Evolutionary conservation across 352 stramenopile species (phyloP).

Genomic region (Globisporangium recalcitrans): DNA sequence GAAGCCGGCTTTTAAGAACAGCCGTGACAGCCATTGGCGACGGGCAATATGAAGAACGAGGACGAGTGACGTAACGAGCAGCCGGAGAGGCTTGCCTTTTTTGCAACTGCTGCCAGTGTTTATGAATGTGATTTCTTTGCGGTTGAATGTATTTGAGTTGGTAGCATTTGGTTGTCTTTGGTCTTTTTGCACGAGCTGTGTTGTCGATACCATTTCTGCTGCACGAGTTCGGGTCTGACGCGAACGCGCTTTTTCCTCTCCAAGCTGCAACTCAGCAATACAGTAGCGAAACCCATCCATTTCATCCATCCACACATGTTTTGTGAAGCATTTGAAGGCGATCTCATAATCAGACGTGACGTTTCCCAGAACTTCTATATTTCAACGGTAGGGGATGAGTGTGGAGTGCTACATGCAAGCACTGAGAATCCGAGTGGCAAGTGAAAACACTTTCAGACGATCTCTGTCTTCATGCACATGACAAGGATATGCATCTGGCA

Average conservation of each 20-base stretch:
- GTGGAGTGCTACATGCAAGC: background rate
- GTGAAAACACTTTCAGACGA: no score
- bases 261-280: background rate
- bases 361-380: background rate
- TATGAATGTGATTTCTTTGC: slow-evolving; percentile 6
- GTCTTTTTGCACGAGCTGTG: no score
- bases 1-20: slow-evolving; percentile 19
- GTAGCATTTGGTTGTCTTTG: background rate
- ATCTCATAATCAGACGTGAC: background rate
- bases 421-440: no score
- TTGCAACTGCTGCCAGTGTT: background rate
- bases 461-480: background rate
- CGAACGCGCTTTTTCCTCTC: no score
- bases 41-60: background rate
- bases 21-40: background rate
- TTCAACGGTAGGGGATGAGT: background rate
- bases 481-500: background rate
- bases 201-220: no score
- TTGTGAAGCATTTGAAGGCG: background rate
- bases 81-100: background rate
- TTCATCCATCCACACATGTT: background rate
- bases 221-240: no score
- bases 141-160: slow-evolving; percentile 6
- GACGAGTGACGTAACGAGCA: background rate
- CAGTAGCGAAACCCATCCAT: background rate